A percentile compares a stretch with the other conserved stretches of the same genome.
Evolutionary conservation across 164 flowering plant genomes (phyloP).

Genomic region (Vitis riparia): DNA sequence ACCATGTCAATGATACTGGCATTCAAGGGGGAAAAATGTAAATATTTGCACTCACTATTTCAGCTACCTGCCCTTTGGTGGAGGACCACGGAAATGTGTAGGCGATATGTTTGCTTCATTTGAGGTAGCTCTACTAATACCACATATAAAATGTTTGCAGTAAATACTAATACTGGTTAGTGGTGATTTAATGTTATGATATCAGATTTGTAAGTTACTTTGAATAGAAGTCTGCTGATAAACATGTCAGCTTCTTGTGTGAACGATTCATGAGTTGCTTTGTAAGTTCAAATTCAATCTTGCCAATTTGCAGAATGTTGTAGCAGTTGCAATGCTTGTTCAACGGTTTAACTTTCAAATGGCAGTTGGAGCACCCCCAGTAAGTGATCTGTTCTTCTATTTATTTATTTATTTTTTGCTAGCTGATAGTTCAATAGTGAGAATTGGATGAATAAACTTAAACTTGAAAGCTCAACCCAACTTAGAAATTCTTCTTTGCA

Average conservation of each 20-base stretch:
- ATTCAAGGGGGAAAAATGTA: no score
- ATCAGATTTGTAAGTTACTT: not conserved
- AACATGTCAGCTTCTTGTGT: not conserved
- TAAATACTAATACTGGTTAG: not conserved
- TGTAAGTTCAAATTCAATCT: not conserved
- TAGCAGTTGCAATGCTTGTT: slow-evolving; percentile 89
- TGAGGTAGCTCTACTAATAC: slow-evolving; percentile 57
- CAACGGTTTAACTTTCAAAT: slow-evolving; percentile 79
- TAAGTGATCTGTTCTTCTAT: slow-evolving; percentile 30
- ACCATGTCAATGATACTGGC: not conserved
- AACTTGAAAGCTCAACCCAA: no score
- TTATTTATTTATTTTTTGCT: not conserved
- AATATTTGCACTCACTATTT: slow-evolving; percentile 10
- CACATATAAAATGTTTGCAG: not conserved
- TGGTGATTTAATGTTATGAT: not conserved
- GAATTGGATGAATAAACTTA: no score
- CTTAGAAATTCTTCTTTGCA: no score
- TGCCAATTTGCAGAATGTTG: slow-evolving; percentile 54
- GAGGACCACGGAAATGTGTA: slow-evolving; percentile 93
- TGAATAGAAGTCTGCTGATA: not conserved
- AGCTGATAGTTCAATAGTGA: not conserved
- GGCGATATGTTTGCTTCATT: slow-evolving; percentile 96
- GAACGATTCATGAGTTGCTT: not conserved
- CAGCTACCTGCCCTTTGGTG: slow-evolving; percentile 97
- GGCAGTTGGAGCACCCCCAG: slow-evolving; percentile 90